Evolutionary conservation across 2,329 filamentous ascomycete genomes (phyloP).

Genomic region (Penicillium sp.): DNA sequence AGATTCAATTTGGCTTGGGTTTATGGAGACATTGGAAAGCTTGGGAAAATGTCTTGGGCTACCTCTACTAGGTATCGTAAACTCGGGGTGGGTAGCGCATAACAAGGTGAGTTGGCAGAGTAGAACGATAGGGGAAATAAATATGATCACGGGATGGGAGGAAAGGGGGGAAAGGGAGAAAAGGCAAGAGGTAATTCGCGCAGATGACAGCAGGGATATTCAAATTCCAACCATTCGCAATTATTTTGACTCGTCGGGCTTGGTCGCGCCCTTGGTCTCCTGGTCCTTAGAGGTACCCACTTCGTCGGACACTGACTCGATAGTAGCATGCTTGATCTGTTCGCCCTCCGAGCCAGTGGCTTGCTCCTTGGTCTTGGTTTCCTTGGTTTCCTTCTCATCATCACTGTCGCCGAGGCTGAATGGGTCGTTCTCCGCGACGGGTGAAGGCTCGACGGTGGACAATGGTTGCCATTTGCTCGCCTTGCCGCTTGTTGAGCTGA

Average conservation of each 20-base stretch:
- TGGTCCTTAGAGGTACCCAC: conserved; percentile 34
- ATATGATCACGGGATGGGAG: neutral
- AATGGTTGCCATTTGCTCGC: conserved; percentile 96
- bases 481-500: conserved; percentile 56
- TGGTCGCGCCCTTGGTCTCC: conserved; percentile 20
- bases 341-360: conserved; percentile 55
- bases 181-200: neutral
- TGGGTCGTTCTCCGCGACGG: conserved; percentile 86
- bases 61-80: conserved; percentile 14
- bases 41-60: neutral
- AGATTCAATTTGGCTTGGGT: conserved; percentile 10
- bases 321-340: conserved; percentile 64
- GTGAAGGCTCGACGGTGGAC: conserved; percentile 78
- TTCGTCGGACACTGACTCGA: conserved; percentile 47
- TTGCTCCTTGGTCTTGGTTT: conserved; percentile 66
- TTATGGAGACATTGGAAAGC: neutral
- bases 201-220: conserved; percentile 2
- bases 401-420: conserved; percentile 96
- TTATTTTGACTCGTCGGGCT: conserved; percentile 31
- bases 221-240: conserved; percentile 7
- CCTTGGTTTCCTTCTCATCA: conserved; percentile 81
- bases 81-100: conserved; percentile 1
- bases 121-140: neutral
- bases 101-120: neutral
- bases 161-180: neutral